Conservation (phyloP, 2,329 filamentous ascomycete genomes). For the Trichophyton schoenleinii region DNA sequence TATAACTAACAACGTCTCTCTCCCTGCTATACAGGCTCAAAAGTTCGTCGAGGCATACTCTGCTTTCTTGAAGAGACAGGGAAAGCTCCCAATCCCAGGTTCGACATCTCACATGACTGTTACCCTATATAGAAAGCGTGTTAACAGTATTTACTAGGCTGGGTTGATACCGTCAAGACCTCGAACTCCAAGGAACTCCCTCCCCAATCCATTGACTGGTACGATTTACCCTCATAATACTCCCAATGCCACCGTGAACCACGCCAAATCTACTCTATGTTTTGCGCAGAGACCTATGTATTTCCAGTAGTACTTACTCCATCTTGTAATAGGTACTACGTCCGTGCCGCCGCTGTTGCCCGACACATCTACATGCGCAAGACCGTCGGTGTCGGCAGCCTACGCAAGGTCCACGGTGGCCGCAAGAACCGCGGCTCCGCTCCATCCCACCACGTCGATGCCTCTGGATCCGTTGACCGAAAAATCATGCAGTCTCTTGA, state of each 20-base stretch:
- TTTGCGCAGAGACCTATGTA: not conserved
- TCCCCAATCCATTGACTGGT: conserved; percentile 98
- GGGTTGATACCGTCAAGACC: conserved; percentile 99
- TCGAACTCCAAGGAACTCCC: conserved; percentile 93
- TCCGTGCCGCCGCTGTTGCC: conserved; percentile 85
- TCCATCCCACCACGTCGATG: conserved; percentile 90
- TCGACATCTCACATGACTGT: conserved; percentile 24
- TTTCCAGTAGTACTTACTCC: not conserved
- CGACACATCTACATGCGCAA: conserved; percentile 99
- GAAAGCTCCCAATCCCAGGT: conserved; percentile 58
- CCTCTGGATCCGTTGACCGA: conserved; percentile 89
- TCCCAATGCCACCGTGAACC: not conserved
- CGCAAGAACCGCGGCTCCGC: conserved; percentile 93
- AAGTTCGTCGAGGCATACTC: conserved; percentile 58
- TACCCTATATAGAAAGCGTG: conserved; percentile 8
- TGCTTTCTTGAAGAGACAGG: conserved; percentile 58
- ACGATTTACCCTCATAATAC: conserved; percentile 31
- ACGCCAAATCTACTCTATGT: not conserved
- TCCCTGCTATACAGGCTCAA: conserved; percentile 39
- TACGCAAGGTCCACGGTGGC: conserved; percentile 90
- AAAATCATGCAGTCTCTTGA: conserved; percentile 95
- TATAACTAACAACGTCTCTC: conserved; percentile 1
- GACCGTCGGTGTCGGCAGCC: conserved; percentile 94
- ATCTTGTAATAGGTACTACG: conserved; percentile 45
- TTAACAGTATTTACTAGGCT: conserved; percentile 47